Percentiles rank a stretch among this genome's conserved stretches.
Evolutionary conservation across 495 filamentous ascomycete genomes (phyloP).

Genomic region (Astrocystis sublimbata): DNA sequence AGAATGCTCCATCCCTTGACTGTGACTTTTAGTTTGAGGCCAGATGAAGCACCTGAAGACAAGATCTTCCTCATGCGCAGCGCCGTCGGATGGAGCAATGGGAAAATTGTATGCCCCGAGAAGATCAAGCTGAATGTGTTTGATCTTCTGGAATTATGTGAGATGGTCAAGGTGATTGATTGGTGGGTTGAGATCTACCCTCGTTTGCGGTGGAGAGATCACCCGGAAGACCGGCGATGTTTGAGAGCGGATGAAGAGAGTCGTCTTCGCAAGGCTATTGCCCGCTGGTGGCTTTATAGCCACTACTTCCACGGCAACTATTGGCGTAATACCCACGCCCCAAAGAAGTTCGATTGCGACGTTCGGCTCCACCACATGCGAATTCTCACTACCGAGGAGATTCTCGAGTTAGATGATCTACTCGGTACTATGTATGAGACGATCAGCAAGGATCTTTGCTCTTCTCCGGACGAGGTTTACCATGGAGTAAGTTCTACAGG

Average conservation of each 20-base stretch:
- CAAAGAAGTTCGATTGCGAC: conserved; percentile 24
- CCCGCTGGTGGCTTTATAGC: conserved; percentile 64
- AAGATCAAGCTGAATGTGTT: conserved; percentile 11
- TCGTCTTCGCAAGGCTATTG: conserved; percentile 65
- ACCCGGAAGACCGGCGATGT: conserved; percentile 62
- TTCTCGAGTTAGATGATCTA: conserved; percentile 37
- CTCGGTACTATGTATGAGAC: conserved; percentile 32
- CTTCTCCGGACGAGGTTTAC: conserved; percentile 33
- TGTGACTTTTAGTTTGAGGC: conserved; percentile 8
- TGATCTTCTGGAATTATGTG: conserved; percentile 21
- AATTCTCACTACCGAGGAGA: conserved; percentile 35
- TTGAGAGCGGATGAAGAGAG: conserved; percentile 57
- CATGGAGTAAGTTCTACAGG: conserved; percentile 22
- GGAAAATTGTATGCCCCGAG: conserved; percentile 12
- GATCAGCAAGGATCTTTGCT: conserved; percentile 39
- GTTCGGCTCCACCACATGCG: conserved; percentile 35
- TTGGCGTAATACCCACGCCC: conserved; percentile 15
- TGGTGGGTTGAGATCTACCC: conserved; percentile 63
- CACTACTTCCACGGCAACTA: conserved; percentile 36
- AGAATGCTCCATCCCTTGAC: conserved; percentile 22
- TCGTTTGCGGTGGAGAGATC: conserved; percentile 63
- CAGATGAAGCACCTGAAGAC: neutral
- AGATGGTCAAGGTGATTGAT: conserved; percentile 26
- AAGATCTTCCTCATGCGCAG: conserved; percentile 20
- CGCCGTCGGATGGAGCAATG: conserved; percentile 7